These are phyloP conservation scores for Tirmania nivea DNA, from an alignment of 495 filamentous ascomycete genomes.

Conservation along the genomic window DNA sequence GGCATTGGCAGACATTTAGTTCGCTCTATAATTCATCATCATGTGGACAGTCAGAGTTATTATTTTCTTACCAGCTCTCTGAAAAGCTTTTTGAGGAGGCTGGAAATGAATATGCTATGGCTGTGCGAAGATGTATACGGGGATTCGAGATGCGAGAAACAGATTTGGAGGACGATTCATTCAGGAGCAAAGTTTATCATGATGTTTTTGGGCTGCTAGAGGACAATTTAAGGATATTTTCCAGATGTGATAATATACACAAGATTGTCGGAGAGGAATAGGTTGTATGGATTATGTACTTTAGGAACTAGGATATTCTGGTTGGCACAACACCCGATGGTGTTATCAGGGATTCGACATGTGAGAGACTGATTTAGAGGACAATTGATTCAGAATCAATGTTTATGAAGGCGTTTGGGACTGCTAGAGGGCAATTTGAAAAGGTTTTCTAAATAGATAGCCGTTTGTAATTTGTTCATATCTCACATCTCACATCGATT, in stretches of 20 bases:
- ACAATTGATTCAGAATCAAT: not conserved
- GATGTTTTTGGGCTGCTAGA: not conserved
- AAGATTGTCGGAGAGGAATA: not conserved
- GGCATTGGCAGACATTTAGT: not conserved
- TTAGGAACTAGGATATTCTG: too few relatives aligned
- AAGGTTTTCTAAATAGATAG: not conserved
- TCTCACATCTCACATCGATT: too few relatives aligned
- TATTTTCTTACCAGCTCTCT: too few relatives aligned
- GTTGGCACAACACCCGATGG: too few relatives aligned
- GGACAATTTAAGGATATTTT: not conserved
- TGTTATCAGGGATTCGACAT: not conserved
- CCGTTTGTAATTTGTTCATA: too few relatives aligned
- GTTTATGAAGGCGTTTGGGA: not conserved
- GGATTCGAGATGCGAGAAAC: not conserved
- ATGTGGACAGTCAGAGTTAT: not conserved
- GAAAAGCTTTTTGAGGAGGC: not conserved
- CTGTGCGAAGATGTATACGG: not conserved
- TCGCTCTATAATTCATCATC: not conserved
- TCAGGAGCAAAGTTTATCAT: not conserved
- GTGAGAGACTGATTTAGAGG: not conserved
- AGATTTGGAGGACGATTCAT: not conserved
- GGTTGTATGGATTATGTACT: too few relatives aligned
- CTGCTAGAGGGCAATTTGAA: not conserved
- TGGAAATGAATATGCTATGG: not conserved
- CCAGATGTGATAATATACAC: not conserved